Conservation (phyloP, 495 filamentous ascomycete genomes). For the Diplogelasinospora grovesii region DNA sequence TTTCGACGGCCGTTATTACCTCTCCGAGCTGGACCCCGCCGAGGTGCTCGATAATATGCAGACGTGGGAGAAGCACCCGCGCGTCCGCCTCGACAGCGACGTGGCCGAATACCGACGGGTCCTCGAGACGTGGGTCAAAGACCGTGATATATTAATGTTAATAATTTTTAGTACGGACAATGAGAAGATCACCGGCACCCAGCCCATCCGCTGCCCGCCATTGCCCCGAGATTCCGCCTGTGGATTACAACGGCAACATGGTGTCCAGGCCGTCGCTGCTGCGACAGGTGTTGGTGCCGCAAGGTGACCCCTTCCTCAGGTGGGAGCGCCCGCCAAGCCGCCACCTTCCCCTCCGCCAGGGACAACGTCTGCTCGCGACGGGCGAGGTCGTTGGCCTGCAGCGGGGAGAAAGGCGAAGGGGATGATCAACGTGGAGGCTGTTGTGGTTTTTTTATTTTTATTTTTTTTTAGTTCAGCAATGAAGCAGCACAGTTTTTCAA, state of each 20-base stretch:
- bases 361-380: slow-evolving; percentile 3
- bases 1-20: slow-evolving; percentile 1
- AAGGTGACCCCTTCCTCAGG: not conserved
- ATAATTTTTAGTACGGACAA: no score
- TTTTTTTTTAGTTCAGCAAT: no score
- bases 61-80: slow-evolving; percentile 4
- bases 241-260: not conserved
- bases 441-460: no score
- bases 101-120: slow-evolving; percentile 7
- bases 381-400: not conserved
- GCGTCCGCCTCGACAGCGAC: slow-evolving; percentile 2
- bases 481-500: no score
- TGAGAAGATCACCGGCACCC: no score
- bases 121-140: slow-evolving; percentile 3
- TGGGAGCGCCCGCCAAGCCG: slow-evolving; percentile 2
- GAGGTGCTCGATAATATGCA: slow-evolving; percentile 1
- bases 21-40: not conserved
- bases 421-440: no score
- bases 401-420: no score
- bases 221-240: slow-evolving; percentile 1
- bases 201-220: no score
- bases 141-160: no score
- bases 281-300: not conserved
- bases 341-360: not conserved
- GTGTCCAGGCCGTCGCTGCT: not conserved